These are phyloP conservation scores for Trichophyton benhamiae DNA, from an alignment of 2,329 filamentous ascomycete genomes.

Conservation along the genomic window DNA sequence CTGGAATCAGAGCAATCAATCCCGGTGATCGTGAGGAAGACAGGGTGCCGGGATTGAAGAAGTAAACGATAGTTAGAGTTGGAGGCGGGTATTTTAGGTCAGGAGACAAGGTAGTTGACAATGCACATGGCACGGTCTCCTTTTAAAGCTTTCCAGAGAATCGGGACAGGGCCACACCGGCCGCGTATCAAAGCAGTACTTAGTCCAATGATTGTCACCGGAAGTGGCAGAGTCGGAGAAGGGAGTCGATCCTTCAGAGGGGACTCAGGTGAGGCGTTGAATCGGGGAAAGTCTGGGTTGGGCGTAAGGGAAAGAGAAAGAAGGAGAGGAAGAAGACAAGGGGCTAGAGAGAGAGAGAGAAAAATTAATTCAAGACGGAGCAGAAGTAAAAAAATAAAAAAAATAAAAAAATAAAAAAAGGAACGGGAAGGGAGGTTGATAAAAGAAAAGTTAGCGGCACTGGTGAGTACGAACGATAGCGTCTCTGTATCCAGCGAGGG, in stretches of 20 bases:
- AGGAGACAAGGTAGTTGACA: slow-evolving; percentile 1
- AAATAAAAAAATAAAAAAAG: slow-evolving; percentile 7
- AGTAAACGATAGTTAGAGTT: neutral
- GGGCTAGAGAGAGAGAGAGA: neutral
- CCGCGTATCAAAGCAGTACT: slow-evolving; percentile 1
- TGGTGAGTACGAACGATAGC: neutral
- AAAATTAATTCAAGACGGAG: neutral
- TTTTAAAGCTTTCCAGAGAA: slow-evolving; percentile 16
- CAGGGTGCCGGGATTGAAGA: neutral
- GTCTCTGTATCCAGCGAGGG: neutral
- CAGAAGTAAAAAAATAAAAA: slow-evolving; percentile 5
- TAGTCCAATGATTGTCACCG: slow-evolving; percentile 2
- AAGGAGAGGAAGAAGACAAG: neutral
- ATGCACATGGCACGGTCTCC: slow-evolving; percentile 14
- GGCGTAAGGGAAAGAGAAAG: neutral
- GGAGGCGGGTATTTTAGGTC: slow-evolving; percentile 6
- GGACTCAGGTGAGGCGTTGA: neutral
- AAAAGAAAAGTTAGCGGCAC: neutral
- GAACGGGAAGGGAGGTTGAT: neutral
- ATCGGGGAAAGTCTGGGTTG: neutral
- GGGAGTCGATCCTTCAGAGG: neutral
- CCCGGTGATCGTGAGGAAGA: slow-evolving; percentile 1
- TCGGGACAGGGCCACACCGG: slow-evolving; percentile 14
- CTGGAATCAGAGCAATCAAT: slow-evolving; percentile 3
- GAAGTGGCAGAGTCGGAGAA: neutral